Conservation (phyloP, 2,329 filamentous ascomycete species). For the Annulohypoxylon truncatum region DNA sequence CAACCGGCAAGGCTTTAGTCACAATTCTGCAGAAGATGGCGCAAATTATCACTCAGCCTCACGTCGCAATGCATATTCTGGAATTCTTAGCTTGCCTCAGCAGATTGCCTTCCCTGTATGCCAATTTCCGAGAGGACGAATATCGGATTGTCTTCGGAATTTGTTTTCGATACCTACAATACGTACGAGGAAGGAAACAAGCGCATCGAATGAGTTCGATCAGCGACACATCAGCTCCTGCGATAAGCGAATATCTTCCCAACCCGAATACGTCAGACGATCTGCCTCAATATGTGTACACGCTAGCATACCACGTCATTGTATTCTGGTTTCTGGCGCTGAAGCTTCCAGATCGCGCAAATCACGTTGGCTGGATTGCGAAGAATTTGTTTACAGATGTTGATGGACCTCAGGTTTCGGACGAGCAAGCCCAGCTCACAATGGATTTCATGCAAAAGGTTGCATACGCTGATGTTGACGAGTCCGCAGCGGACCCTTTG, state of each 20-base stretch:
- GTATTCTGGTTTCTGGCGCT: conserved; percentile 96
- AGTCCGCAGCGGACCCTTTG: conserved; percentile 74
- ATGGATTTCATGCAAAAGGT: conserved; percentile 95
- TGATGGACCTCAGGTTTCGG: conserved; percentile 78
- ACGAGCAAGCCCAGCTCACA: conserved; percentile 93
- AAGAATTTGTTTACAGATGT: conserved; percentile 85
- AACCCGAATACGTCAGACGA: conserved; percentile 69
- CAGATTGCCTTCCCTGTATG: conserved; percentile 83
- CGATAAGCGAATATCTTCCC: conserved; percentile 43
- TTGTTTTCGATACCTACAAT: conserved; percentile 92
- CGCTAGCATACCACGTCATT: conserved; percentile 93
- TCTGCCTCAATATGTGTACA: conserved; percentile 92
- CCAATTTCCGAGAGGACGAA: conserved; percentile 90
- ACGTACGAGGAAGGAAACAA: conserved; percentile 76
- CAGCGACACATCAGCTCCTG: conserved; percentile 55
- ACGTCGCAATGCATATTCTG: conserved; percentile 92
- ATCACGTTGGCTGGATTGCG: conserved; percentile 89
- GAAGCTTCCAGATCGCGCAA: conserved; percentile 83
- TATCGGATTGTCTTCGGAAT: conserved; percentile 96
- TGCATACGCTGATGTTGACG: conserved; percentile 85
- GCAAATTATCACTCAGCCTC: conserved; percentile 92
- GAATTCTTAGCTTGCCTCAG: conserved; percentile 94
- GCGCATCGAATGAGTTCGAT: conserved; percentile 59
- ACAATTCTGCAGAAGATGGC: conserved; percentile 93
- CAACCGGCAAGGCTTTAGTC: conserved; percentile 86